A percentile compares a stretch with the other conserved stretches of the same genome.
Evolutionary conservation across 2,329 filamentous ascomycete genomes (phyloP).

Genomic region (Aspergillus sp.): DNA sequence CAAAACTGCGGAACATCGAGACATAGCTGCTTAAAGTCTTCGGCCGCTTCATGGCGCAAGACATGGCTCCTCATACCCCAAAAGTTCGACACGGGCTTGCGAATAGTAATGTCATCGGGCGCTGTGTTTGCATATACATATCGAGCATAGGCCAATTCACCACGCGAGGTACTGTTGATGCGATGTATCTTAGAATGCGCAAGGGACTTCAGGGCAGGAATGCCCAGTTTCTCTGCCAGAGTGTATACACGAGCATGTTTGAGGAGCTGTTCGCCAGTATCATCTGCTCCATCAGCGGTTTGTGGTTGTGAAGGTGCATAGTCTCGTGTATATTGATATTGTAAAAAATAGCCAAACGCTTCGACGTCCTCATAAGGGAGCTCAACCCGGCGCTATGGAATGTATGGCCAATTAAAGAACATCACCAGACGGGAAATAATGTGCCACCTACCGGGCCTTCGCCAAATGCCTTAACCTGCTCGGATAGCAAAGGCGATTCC

Average conservation of each 20-base stretch:
- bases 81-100: conserved; percentile 83
- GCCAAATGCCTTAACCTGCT: conserved; percentile 61
- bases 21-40: conserved; percentile 81
- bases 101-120: conserved; percentile 68
- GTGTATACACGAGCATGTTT: conserved; percentile 90
- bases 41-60: conserved; percentile 79
- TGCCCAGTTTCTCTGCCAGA: conserved; percentile 74
- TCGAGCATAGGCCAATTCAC: conserved; percentile 87
- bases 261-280: conserved; percentile 78
- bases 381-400: conserved; percentile 63
- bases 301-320: conserved; percentile 59
- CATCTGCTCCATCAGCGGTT: conserved; percentile 67
- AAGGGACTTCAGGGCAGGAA: conserved; percentile 68
- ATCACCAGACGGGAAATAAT: neutral
- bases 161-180: conserved; percentile 81
- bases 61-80: conserved; percentile 82
- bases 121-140: conserved; percentile 81
- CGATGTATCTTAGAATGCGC: conserved; percentile 90
- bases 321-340: conserved; percentile 81
- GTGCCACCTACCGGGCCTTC: conserved; percentile 57
- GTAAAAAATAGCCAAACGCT: conserved; percentile 74
- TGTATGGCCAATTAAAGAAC: neutral
- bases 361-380: conserved; percentile 69
- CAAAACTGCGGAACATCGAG: conserved; percentile 88
- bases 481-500: conserved; percentile 72